Evolutionary conservation across 257 asterid species (phyloP), one percentile per base, ranked within the genome.

Genomic region (Nicotiana paniculata): DNA sequence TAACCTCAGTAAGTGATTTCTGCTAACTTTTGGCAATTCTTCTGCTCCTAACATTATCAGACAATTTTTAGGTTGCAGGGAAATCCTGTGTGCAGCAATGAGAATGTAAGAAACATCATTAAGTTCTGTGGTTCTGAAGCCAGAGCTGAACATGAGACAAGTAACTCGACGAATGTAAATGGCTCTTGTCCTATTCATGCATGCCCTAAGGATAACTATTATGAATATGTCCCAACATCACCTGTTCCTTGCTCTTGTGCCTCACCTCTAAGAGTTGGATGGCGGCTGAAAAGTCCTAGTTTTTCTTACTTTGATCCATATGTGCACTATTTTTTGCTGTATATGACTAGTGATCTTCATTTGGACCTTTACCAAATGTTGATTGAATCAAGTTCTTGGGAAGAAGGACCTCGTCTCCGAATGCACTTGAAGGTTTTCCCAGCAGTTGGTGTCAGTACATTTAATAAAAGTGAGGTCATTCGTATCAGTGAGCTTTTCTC

Each of bases 231-330:
- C 63, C 90, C 90, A 58, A 89, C 89, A 58, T 97, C 97, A 15
- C 77, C 91, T 80, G 82, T 94, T 85, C 48, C 74, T n/a, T 96
- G 99, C 87, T 84, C 90, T 81, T 96, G 99, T 87, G 93, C 95
- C 65, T 94, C 86, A 43, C 99, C 99, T 26, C 79, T 96, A 32
- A 86, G 83, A 77, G 90, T 96, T 81, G 98, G 98, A 68, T 96
- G 91, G 82, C 93, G 99, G 81, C 83, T 96, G 84, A 96, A 96
- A 86, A 95, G 98, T 88, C 99, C 98, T 28, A 97, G 97, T 30
- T 92, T 96, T 84, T 88, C 88, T 2, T 93, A 93, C 87, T 96
- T 92, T 83, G 67, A 33, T 28, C 98, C 98, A 32, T 95, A 95
- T 79, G 74, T 72, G 17, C 17, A 82, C 77, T 33, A 65, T 59